Evolutionary conservation across 768 basidiomycete genomes (phyloP).

Genomic region (Lentinula sp.): DNA sequence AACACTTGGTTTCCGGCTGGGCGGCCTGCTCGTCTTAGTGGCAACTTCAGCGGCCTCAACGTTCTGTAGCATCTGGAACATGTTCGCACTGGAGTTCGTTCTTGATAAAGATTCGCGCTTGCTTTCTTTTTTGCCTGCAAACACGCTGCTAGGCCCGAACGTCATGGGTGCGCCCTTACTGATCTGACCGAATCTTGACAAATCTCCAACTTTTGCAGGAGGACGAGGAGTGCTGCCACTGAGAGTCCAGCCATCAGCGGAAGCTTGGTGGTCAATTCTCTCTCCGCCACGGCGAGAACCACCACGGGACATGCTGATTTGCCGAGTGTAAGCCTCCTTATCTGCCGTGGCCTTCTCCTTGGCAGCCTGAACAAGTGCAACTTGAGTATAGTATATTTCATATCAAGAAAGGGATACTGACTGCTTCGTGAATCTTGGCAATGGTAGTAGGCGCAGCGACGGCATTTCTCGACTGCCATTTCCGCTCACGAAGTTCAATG

Average conservation of each 20-base stretch:
- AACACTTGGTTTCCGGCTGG: constrained; percentile 44
- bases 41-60: constrained; percentile 46
- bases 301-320: constrained; percentile 79
- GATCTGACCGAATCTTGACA: constrained; percentile 87
- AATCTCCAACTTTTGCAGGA: constrained; percentile 75
- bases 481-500: constrained; percentile 78
- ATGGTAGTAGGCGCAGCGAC: constrained; percentile 82
- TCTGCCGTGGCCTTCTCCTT: constrained; percentile 71
- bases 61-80: constrained; percentile 81
- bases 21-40: constrained; percentile 44
- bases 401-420: constrained; percentile 27
- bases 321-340: constrained; percentile 54
- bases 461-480: constrained; percentile 70
- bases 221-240: constrained; percentile 43
- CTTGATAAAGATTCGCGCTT: constrained; percentile 76
- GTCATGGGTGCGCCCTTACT: constrained; percentile 57
- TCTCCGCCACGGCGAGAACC: constrained; percentile 86
- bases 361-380: constrained; percentile 47
- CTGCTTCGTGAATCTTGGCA: constrained; percentile 82
- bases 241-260: constrained; percentile 87
- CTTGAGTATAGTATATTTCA: not conserved
- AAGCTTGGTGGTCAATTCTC: constrained; percentile 45
- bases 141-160: constrained; percentile 84
- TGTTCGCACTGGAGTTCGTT: constrained; percentile 74
- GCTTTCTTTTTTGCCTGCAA: constrained; percentile 55